phyloP scores from a whole-genome alignment of 2,329 filamentous ascomycete genomes.

The Plectosphaerella plurivora region DNA sequence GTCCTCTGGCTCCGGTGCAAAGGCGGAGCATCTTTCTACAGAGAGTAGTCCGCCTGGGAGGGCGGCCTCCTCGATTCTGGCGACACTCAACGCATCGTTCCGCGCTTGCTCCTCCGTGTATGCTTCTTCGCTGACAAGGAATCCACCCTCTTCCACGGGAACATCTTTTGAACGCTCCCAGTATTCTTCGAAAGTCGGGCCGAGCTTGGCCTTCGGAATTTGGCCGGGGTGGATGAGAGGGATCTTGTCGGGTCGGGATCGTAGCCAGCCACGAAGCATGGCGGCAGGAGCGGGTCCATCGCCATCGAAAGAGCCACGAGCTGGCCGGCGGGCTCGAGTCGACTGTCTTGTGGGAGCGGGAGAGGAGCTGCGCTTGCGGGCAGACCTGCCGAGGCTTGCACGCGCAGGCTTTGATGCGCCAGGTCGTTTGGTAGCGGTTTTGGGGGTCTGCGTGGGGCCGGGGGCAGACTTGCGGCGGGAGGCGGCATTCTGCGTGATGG shows the following conservation, averaged over 20 bases:
- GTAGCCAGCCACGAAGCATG: conserved; percentile 17
- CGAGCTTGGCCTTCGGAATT: conserved; percentile 49
- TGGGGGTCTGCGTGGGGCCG: conserved; percentile 22
- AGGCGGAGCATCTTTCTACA: conserved; percentile 64
- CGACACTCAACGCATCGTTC: conserved; percentile 65
- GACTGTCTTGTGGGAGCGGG: conserved; percentile 35
- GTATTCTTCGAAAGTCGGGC: conserved; percentile 53
- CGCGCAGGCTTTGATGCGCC: conserved; percentile 16
- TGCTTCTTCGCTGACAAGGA: conserved; percentile 51
- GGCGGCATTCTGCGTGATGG: conserved; percentile 4
- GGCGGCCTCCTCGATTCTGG: conserved; percentile 67
- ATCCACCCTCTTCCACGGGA: conserved; percentile 54
- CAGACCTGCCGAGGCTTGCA: conserved; percentile 25
- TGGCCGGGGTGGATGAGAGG: conserved; percentile 58
- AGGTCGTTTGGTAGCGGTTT: conserved; percentile 17
- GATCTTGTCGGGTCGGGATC: conserved; percentile 24
- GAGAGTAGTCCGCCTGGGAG: conserved; percentile 73
- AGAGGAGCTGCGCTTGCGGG: conserved; percentile 35
- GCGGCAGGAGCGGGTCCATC: conserved; percentile 6
- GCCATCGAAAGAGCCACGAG: conserved; percentile 28
- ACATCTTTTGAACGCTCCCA: conserved; percentile 45
- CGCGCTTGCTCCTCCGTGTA: conserved; percentile 59
- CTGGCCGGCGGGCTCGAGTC: conserved; percentile 36
- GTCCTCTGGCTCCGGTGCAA: conserved; percentile 65
- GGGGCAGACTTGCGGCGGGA: conserved; percentile 22